Evolutionary conservation across 148 eudicot species (phyloP).

Genomic region (Chenopodium album): DNA sequence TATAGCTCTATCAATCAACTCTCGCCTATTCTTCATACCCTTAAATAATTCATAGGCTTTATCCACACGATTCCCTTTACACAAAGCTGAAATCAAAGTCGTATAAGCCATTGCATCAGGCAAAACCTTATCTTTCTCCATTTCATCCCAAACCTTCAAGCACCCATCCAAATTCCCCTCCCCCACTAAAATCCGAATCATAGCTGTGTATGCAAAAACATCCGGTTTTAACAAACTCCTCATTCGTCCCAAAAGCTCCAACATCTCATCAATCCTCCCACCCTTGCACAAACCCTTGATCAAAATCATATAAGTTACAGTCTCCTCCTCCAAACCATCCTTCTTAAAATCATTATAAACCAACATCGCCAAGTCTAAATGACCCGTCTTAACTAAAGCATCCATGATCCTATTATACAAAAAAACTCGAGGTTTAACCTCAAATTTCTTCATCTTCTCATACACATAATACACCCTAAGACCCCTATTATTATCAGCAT

Average conservation of each 20-base stretch:
- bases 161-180: constrained; percentile 79
- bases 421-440: constrained; percentile 74
- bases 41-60: constrained; percentile 64
- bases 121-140: constrained; percentile 62
- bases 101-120: constrained; percentile 89
- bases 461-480: constrained; percentile 83
- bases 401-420: constrained; percentile 87
- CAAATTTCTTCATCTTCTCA: constrained; percentile 92
- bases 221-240: constrained; percentile 75
- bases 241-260: constrained; percentile 64
- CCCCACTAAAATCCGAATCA: constrained; percentile 62
- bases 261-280: constrained; percentile 58
- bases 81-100: constrained; percentile 67
- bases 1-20: constrained; percentile 76
- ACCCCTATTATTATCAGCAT: constrained; percentile 78
- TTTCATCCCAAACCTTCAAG: constrained; percentile 86
- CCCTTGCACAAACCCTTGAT: constrained; percentile 81
- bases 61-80: constrained; percentile 57
- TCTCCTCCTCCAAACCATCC: constrained; percentile 74
- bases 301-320: constrained; percentile 77
- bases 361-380: constrained; percentile 72
- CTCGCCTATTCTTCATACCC: constrained; percentile 70
- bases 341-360: constrained; percentile 81
- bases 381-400: constrained; percentile 66
- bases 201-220: constrained; percentile 91